Evolutionary conservation across 805 yeast species (phyloP).

Genomic region (Wickerhamiella nectarea): DNA sequence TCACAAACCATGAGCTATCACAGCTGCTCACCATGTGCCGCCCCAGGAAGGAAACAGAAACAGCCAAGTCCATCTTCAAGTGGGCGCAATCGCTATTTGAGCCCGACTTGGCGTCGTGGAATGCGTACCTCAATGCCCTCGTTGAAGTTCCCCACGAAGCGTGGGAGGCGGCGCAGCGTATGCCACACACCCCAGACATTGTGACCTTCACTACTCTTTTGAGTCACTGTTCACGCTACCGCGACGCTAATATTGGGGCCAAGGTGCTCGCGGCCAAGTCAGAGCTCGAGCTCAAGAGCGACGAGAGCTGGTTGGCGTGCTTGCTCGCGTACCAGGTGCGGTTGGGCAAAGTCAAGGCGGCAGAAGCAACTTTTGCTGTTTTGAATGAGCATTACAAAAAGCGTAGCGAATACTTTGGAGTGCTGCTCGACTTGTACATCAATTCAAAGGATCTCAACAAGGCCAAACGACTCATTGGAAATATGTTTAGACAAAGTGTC

Average conservation of each 20-base stretch:
- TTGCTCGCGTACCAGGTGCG: conserved; percentile 25
- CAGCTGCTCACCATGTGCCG: conserved; percentile 22
- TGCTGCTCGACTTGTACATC: conserved; percentile 17
- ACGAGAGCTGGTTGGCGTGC: conserved; percentile 23
- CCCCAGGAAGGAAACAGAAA: conserved; percentile 17
- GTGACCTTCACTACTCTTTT: conserved; percentile 20
- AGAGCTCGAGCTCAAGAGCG: conserved; percentile 19
- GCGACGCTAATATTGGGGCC: background rate
- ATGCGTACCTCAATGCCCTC: conserved; percentile 24
- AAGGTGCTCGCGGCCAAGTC: conserved; percentile 12
- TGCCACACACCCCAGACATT: conserved; percentile 16
- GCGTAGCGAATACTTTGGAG: conserved; percentile 19
- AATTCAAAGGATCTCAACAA: conserved; percentile 9
- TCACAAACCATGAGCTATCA: conserved; percentile 19
- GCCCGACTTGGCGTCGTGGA: conserved; percentile 23
- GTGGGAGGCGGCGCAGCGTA: conserved; percentile 21
- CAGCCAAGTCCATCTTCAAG: conserved; percentile 21
- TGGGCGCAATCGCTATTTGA: conserved; percentile 18
- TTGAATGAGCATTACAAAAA: conserved; percentile 9
- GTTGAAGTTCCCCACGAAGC: conserved; percentile 25
- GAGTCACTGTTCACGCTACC: conserved; percentile 16
- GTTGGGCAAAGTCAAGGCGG: conserved; percentile 26
- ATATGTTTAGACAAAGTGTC: conserved; percentile 15
- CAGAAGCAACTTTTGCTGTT: conserved; percentile 25
- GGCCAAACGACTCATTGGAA: conserved; percentile 16